Percentiles rank a stretch among this genome's conserved stretches.
Evolutionary conservation across 1,284 basidiomycete genomes (phyloP).

Genomic region (Xerocomus minutiporus): DNA sequence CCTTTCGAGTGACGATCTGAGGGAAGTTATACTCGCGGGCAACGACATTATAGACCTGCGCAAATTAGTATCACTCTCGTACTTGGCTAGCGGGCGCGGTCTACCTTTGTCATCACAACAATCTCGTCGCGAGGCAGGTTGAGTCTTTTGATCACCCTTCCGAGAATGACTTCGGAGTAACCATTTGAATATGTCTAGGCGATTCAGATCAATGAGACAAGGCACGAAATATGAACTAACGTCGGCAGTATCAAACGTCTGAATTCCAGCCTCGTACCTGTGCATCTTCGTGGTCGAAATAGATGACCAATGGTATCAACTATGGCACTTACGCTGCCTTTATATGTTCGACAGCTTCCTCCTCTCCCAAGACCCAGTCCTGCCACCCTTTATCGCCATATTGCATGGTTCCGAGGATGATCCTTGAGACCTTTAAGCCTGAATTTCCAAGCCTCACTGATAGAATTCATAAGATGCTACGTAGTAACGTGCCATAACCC

Average conservation of each 20-base stretch:
- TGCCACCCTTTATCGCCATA: conserved; percentile 49
- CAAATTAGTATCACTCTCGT: not conserved
- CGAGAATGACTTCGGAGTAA: conserved; percentile 68
- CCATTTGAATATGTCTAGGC: conserved; percentile 63
- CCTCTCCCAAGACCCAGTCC: conserved; percentile 53
- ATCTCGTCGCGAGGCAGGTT: conserved; percentile 71
- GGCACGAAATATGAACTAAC: conserved; percentile 26
- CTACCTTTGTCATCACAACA: conserved; percentile 73
- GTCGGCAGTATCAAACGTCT: conserved; percentile 66
- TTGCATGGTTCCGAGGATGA: conserved; percentile 45
- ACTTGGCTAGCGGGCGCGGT: not conserved
- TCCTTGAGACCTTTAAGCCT: conserved; percentile 48
- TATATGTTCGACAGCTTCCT: conserved; percentile 57
- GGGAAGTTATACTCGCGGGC: conserved; percentile 27
- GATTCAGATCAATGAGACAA: not conserved
- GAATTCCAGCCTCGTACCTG: conserved; percentile 60
- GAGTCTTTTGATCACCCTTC: conserved; percentile 72
- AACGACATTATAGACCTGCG: conserved; percentile 38
- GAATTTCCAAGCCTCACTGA: conserved; percentile 47
- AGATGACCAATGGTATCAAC: not conserved
- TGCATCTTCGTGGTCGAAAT: not conserved
- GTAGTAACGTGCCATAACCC: not conserved
- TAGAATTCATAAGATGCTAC: not conserved
- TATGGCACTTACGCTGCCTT: conserved; percentile 42
- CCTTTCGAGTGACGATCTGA: conserved; percentile 13